phyloP scores from a whole-genome alignment of 78 protist genomes.

The Guillardia theta region DNA sequence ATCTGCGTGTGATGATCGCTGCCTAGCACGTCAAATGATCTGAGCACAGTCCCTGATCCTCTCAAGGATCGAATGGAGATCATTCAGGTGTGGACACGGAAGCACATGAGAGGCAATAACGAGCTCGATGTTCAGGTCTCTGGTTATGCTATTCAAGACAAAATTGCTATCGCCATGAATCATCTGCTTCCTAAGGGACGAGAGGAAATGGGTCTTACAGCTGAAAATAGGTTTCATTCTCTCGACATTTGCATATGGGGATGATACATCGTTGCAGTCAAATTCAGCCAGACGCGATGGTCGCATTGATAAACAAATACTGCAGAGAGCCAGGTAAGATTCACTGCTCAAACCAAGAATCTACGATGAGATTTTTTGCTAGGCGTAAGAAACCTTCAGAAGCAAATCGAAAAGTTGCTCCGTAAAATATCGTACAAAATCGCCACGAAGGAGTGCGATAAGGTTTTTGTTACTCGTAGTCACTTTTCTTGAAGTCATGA shows the following conservation, averaged over 20 bases:
- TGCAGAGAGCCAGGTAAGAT: conserved; percentile 91
- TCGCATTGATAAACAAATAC: conserved; percentile 55
- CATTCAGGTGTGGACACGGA: neutral
- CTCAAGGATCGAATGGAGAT: conserved; percentile 94
- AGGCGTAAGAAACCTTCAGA: conserved; percentile 84
- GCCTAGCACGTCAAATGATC: conserved; percentile 91
- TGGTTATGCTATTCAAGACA: conserved; percentile 74
- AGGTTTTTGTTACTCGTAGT: too few relatives aligned
- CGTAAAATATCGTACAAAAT: neutral
- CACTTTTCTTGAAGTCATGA: too few relatives aligned
- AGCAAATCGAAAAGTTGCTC: conserved; percentile 71
- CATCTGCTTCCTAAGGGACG: conserved; percentile 74
- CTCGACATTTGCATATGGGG: too few relatives aligned
- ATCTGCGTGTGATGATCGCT: too few relatives aligned
- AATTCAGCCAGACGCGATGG: too few relatives aligned
- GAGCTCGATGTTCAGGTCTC: too few relatives aligned
- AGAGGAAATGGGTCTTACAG: neutral
- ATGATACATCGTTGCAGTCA: too few relatives aligned
- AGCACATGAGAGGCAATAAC: too few relatives aligned
- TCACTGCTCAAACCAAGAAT: too few relatives aligned
- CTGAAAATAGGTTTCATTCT: neutral
- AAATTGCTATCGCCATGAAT: conserved; percentile 79
- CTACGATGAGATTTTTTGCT: too few relatives aligned
- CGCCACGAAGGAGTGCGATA: neutral
- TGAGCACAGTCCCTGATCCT: conserved; percentile 84